Evolutionary conservation across 441 rosid genomes (phyloP), one percentile per base, ranked within the genome.

Genomic region (Aleurites moluccanus): DNA sequence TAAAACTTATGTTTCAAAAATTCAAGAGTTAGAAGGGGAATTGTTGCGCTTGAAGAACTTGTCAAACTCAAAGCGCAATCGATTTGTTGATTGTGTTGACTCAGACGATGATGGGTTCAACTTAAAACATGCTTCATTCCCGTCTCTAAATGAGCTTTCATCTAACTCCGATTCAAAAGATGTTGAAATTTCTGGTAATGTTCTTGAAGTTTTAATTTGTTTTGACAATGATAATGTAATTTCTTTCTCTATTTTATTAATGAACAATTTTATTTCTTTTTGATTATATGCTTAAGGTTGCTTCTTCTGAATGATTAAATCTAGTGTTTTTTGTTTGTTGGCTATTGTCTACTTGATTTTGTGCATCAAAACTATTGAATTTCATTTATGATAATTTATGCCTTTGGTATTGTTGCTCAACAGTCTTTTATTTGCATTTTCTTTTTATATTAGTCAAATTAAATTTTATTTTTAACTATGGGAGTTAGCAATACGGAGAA

Each of bases 11-110:
- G 88, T 96, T 62, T 85, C 86, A 44, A 93, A 89, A 87, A 92
- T 93, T 86, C 97, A 96, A 84, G 97, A 91, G 73, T 85, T 93
- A 73, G 99, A 93, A 85, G 94, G 93, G 76, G 97, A 96, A 78
- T 68, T 96, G 80, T 71, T 90, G 78, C 88, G 83, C 63, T 44
- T 87, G 55, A 90, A 83, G 87, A 90, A 73, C 74, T 80, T 75
- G 47, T 79, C 84, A 71, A 86, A 78, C 57, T 75, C 84, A 67
- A 91, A 86, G 76, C 84, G 68, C 33, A 73, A 78, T 63, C 84
- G 75, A 53, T 70, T 78, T 80, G 70, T 84, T 27, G 90, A 85
- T 73, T 81, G 81, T 79, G 74, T 74, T 42, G 92, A 90, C 70
- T 83, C 87, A 20, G 92, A 88, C 72, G 97, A 90, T 49, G 94